Percentiles rank a stretch among this genome's conserved stretches.
phyloP scores from a whole-genome alignment of 768 basidiomycete genomes.

The Tremella yokohamensis region DNA sequence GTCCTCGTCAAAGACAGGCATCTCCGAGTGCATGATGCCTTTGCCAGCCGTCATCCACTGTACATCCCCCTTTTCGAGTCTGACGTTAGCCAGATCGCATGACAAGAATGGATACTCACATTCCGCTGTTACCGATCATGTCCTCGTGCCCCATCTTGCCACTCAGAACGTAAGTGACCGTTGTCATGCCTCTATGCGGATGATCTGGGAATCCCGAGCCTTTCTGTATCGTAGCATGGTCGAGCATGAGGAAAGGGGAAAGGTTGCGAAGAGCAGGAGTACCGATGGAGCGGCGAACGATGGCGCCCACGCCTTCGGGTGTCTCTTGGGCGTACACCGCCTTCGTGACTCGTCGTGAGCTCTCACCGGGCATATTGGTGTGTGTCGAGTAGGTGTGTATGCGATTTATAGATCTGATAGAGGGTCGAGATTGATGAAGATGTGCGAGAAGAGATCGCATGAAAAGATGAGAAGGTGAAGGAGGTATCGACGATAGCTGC shows the following conservation, averaged over 20 bases:
- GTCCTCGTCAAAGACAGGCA: slow-evolving; percentile 67
- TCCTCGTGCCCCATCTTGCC: slow-evolving; percentile 87
- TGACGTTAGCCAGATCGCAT: slow-evolving; percentile 8
- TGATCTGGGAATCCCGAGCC: slow-evolving; percentile 76
- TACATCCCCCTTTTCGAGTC: slow-evolving; percentile 66
- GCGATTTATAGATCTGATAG: neutral
- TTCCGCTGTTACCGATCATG: slow-evolving; percentile 60
- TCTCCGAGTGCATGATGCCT: slow-evolving; percentile 54
- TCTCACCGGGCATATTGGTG: neutral
- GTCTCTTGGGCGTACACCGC: slow-evolving; percentile 62
- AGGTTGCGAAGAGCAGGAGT: slow-evolving; percentile 68
- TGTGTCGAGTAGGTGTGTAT: neutral
- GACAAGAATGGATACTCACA: slow-evolving; percentile 19
- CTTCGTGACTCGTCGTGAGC: slow-evolving; percentile 64
- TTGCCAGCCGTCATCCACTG: slow-evolving; percentile 75
- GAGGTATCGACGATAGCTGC: too few species aligned
- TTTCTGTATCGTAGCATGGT: slow-evolving; percentile 66
- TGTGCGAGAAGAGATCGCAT: neutral
- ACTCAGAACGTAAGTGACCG: slow-evolving; percentile 76
- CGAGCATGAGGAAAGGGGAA: slow-evolving; percentile 81
- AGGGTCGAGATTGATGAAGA: neutral
- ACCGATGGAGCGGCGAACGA: slow-evolving; percentile 83
- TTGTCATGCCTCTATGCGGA: slow-evolving; percentile 57
- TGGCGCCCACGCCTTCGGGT: slow-evolving; percentile 66
- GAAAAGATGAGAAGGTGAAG: neutral